Evolutionary conservation across 2,329 filamentous ascomycete species (phyloP), one percentile per base, ranked within the genome.

Genomic region (Tympanopsis confertula): DNA sequence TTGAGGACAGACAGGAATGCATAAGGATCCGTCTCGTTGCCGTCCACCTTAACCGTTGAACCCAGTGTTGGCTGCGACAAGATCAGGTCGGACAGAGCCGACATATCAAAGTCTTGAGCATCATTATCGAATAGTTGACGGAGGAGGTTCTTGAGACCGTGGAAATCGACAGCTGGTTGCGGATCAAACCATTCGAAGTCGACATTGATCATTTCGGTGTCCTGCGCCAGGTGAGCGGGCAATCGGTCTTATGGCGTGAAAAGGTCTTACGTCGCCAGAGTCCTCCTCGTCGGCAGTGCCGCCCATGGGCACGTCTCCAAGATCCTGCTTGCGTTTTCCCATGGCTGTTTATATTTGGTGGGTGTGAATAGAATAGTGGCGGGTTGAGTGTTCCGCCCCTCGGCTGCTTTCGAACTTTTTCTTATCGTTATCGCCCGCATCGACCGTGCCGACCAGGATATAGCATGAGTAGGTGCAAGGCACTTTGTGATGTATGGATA

Each of bases 121-220:
- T 82, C 78, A 35, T 66, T 62, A 53, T 82, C 78, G 56, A 82
- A 70, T 19, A 82, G 63, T 53, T 82, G 78, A 36, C 76, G 74
- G 19, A 81, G 58, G 15, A 82, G 68, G 18, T 67, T 72, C 51
- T 81, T 81, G 46, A 82, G 63, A 35, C 78, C 78, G 55, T 82
- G 77, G 53, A 82, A 82, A 52, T 82, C 78, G 44, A 77, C 61
- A 1, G 65, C 65, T 3, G 74, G 71, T 33, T 77, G 66, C 3
- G 76, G 77, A 50, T 80, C 75, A 52, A 82, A 82, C 72, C 73
- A 81, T 61, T 82, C 78, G 44, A 82, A 82, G 43, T 82, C 77
- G 39, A 82, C 74, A 50, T 81, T 68, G 41, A 82, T 63, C 50
- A 76, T 69, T 50, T 78, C 71, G 47, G 69, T 65, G 43, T 78